phyloP scores from a whole-genome alignment of 2,329 filamentous ascomycete genomes.

The Cladophialophora yegresii region DNA sequence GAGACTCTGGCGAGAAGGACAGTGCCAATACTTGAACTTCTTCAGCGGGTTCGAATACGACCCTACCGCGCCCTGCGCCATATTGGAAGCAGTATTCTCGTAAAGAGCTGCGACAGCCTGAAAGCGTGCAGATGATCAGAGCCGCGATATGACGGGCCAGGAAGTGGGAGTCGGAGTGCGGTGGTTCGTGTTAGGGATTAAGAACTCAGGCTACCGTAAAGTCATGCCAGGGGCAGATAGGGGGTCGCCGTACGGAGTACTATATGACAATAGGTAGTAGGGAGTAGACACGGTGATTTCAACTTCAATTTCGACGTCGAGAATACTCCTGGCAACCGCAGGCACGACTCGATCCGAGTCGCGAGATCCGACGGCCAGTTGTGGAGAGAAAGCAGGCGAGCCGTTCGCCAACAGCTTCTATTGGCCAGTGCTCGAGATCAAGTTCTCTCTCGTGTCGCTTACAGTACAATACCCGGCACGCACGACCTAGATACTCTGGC shows the following conservation, averaged over 20 bases:
- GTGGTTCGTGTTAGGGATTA: not conserved
- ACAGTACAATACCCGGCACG: not conserved
- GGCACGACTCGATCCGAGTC: slow-evolving; percentile 17
- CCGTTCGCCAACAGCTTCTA: not conserved
- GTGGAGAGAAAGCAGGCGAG: slow-evolving; percentile 17
- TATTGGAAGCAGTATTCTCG: slow-evolving; percentile 51
- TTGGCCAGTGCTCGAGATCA: slow-evolving; percentile 14
- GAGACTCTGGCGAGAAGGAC: not conserved
- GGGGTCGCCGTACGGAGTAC: not conserved
- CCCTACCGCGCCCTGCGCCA: slow-evolving; percentile 76
- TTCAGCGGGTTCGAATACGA: slow-evolving; percentile 99
- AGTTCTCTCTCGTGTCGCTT: not conserved
- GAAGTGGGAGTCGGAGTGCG: not conserved
- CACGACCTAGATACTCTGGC: not conserved
- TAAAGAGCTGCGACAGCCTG: slow-evolving; percentile 17
- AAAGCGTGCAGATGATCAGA: not conserved
- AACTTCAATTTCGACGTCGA: not conserved
- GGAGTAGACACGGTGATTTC: slow-evolving; percentile 2
- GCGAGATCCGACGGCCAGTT: slow-evolving; percentile 8
- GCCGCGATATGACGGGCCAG: not conserved
- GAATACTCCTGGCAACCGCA: slow-evolving; percentile 13
- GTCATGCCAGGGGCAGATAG: slow-evolving; percentile 24
- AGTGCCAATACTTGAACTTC: slow-evolving; percentile 86
- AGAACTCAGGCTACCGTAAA: slow-evolving; percentile 17
- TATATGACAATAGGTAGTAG: slow-evolving; percentile 2